These are phyloP conservation scores for Lentinula lateritia DNA, from an alignment of 768 basidiomycete species.

Conservation along the genomic window DNA sequence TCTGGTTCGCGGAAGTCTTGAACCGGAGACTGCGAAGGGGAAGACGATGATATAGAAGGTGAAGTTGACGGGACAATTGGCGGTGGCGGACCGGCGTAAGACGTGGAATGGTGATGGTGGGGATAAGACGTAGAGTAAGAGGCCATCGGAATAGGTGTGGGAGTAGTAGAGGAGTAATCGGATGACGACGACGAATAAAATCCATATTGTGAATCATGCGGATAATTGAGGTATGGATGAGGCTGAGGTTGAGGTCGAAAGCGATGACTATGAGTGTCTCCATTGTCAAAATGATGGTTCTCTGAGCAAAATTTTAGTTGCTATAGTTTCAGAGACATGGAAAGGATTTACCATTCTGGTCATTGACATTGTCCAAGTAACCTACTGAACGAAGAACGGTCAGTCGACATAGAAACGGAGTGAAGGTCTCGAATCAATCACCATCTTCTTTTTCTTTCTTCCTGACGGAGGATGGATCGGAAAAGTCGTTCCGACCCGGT, in stretches of 20 bases:
- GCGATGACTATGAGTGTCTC: not conserved
- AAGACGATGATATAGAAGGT: not conserved
- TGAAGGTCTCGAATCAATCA: not conserved
- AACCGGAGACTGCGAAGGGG: not conserved
- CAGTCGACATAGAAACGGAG: not conserved
- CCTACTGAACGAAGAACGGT: not conserved
- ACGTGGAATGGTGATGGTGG: not conserved
- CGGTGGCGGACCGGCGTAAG: not conserved
- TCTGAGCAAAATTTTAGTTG: not conserved
- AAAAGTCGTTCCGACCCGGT: not conserved
- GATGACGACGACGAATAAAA: not conserved
- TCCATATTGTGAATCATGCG: not conserved
- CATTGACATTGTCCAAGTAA: not conserved
- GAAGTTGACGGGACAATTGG: not conserved
- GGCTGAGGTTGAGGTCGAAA: not conserved
- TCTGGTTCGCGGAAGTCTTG: not conserved
- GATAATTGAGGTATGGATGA: not conserved
- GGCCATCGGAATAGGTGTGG: not conserved
- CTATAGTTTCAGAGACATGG: not conserved
- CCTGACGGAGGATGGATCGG: not conserved
- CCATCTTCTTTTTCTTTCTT: not conserved
- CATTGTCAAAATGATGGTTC: not conserved
- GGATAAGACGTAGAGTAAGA: not conserved
- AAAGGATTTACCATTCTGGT: not conserved
- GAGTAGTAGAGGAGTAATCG: not conserved